Evolutionary conservation across 2,329 filamentous ascomycete species (phyloP).

Genomic region (Harringtonia aguacate): DNA sequence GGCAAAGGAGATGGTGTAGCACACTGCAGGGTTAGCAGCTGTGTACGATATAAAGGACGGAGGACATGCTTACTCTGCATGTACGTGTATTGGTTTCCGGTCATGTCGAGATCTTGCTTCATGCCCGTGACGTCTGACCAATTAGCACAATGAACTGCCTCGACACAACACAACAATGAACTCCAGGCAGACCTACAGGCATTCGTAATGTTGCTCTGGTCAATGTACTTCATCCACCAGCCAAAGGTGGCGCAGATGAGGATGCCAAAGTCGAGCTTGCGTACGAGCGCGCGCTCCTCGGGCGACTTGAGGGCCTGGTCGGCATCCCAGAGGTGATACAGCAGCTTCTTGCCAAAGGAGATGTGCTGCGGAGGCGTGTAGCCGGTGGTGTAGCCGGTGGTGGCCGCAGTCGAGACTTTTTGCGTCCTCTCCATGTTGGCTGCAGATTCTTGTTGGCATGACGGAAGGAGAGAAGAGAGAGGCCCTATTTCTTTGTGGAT

Average conservation of each 20-base stretch:
- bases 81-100: constrained; percentile 17
- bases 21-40: too few relatives aligned
- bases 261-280: constrained; percentile 17
- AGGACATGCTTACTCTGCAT: constrained; percentile 1
- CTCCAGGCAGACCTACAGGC: constrained; percentile 4
- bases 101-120: constrained; percentile 16
- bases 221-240: constrained; percentile 18
- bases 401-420: too few relatives aligned
- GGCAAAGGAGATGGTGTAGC: constrained; percentile 17
- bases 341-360: background rate
- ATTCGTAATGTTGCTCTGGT: constrained; percentile 16
- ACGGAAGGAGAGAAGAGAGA: too few relatives aligned
- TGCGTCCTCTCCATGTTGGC: too few relatives aligned
- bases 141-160: too few relatives aligned
- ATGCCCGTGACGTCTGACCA: constrained; percentile 16
- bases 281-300: constrained; percentile 15
- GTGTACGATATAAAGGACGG: too few relatives aligned
- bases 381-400: background rate
- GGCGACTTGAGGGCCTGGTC: constrained; percentile 17
- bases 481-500: too few relatives aligned
- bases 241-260: constrained; percentile 13
- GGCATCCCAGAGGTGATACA: constrained; percentile 14
- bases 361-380: background rate
- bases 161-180: background rate
- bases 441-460: too few relatives aligned